These are phyloP conservation scores for Rhazya stricta DNA, from an alignment of 257 asterid genomes.

Conservation along the genomic window DNA sequence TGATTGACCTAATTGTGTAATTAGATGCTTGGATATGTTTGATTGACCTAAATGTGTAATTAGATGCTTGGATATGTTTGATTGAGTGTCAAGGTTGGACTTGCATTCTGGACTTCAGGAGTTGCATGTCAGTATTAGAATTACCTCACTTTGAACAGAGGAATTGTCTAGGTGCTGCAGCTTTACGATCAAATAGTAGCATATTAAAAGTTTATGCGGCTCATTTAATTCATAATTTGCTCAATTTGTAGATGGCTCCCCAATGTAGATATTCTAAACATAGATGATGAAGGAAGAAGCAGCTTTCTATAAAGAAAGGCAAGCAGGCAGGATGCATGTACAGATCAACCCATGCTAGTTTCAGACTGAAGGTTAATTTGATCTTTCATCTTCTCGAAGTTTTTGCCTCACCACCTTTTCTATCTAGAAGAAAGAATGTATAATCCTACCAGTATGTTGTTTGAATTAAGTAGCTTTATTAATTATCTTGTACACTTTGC, in stretches of 20 bases:
- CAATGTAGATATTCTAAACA: conserved; percentile 8
- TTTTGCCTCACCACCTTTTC: neutral
- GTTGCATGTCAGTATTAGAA: neutral
- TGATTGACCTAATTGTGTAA: neutral
- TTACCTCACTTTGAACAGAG: neutral
- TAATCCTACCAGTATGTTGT: conserved; percentile 3
- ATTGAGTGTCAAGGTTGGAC: neutral
- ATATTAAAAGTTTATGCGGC: neutral
- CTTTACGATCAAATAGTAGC: neutral
- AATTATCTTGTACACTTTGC: neutral
- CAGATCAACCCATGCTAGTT: conserved; percentile 4
- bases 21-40: neutral
- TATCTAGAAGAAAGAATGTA: neutral
- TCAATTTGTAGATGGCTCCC: conserved; percentile 11
- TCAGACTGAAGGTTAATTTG: conserved; percentile 2
- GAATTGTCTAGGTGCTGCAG: neutral
- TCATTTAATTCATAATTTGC: neutral
- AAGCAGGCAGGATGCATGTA: conserved; percentile 4
- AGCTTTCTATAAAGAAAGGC: neutral
- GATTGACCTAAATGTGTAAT: neutral
- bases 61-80: neutral
- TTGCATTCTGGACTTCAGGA: neutral
- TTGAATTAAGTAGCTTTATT: neutral
- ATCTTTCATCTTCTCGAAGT: conserved; percentile 2
- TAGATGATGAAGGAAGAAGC: neutral